Conservation (phyloP, 78 protist genomes). For the Polysphondylium violaceum region DNA sequence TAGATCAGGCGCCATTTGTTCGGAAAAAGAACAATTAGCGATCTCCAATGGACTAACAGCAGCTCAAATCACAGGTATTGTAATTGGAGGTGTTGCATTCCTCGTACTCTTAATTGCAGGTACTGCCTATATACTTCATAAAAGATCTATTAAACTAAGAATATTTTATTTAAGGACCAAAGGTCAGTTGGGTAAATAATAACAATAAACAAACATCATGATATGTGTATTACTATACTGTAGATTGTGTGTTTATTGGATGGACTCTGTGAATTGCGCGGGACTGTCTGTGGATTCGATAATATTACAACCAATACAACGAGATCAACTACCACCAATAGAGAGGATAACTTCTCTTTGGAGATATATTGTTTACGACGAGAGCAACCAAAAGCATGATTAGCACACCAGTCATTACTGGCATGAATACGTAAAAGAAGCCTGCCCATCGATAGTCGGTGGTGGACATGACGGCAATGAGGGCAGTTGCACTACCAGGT, state of each 20-base stretch:
- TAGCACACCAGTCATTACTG: conserved; percentile 43
- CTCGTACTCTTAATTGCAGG: background rate
- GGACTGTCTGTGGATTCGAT: too few relatives aligned
- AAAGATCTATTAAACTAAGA: too few relatives aligned
- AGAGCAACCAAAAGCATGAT: conserved; percentile 55
- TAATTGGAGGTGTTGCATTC: background rate
- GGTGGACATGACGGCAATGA: conserved; percentile 48
- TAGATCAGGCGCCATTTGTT: background rate
- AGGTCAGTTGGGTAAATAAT: too few relatives aligned
- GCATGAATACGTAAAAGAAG: conserved; percentile 37
- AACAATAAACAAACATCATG: too few relatives aligned
- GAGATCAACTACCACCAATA: conserved; percentile 57
- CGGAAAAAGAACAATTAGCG: too few relatives aligned
- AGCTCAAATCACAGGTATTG: conserved; percentile 4
- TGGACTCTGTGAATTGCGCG: too few relatives aligned
- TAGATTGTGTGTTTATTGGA: too few relatives aligned
- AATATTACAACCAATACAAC: too few relatives aligned
- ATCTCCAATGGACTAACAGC: too few relatives aligned
- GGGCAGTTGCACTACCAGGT: conserved; percentile 86
- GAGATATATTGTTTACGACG: conserved; percentile 54
- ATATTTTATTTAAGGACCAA: too few relatives aligned
- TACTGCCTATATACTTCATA: too few relatives aligned
- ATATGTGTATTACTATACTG: too few relatives aligned
- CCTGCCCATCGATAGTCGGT: conserved; percentile 36
- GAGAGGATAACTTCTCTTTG: conserved; percentile 59